phyloP scores from a whole-genome alignment of 495 filamentous ascomycete species.

The Hyaloscypha variabilis region DNA sequence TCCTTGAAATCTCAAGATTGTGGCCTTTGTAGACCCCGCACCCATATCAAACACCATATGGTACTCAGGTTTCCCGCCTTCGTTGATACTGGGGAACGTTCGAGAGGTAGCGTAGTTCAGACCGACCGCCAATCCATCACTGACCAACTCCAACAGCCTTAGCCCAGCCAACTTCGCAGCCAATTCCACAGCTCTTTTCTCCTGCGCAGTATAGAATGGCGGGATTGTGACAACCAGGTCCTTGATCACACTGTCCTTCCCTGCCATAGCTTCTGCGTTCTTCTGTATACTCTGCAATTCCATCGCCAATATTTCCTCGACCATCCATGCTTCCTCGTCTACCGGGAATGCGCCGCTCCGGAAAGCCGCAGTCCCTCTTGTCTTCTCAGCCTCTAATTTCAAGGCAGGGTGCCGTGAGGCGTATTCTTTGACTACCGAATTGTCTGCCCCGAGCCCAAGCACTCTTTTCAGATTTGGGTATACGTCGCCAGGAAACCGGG shows the following conservation, averaged over 20 bases:
- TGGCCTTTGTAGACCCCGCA: constrained; percentile 95
- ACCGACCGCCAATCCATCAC: constrained; percentile 90
- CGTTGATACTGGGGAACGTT: constrained; percentile 80
- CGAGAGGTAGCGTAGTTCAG: constrained; percentile 92
- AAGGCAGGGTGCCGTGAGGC: constrained; percentile 71
- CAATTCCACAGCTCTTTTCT: constrained; percentile 79
- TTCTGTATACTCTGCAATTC: constrained; percentile 84
- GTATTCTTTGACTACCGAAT: constrained; percentile 68
- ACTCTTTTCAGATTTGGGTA: constrained; percentile 92
- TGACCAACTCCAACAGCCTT: constrained; percentile 80
- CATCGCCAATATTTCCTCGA: constrained; percentile 97
- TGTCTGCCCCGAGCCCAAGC: constrained; percentile 68
- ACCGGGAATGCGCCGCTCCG: constrained; percentile 71
- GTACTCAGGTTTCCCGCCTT: constrained; percentile 86
- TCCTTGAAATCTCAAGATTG: constrained; percentile 86
- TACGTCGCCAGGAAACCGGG: constrained; percentile 88
- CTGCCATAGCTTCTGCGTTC: constrained; percentile 85
- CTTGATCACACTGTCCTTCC: constrained; percentile 70
- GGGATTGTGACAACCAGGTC: constrained; percentile 91
- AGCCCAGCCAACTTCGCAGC: constrained; percentile 88
- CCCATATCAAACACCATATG: constrained; percentile 98
- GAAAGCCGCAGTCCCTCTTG: constrained; percentile 73
- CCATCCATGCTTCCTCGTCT: constrained; percentile 72
- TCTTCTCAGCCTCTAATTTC: constrained; percentile 53
- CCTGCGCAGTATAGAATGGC: constrained; percentile 86